Conservation (phyloP, 116 monocot genomes). For the Papilionanthe hybrid region DNA sequence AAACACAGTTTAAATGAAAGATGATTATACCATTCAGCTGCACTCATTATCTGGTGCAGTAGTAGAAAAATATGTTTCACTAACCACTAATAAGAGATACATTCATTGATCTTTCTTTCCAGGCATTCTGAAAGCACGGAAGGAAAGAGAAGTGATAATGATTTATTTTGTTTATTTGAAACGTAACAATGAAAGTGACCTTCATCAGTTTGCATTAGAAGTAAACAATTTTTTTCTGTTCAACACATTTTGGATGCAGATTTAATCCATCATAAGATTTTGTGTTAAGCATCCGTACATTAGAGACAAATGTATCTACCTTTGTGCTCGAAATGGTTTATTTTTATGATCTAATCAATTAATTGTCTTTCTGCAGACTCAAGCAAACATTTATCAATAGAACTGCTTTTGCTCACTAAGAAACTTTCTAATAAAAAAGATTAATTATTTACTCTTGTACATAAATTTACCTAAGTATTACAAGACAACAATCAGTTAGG, state of each 20-base stretch:
- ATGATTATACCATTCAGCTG: neutral
- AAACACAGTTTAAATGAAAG: conserved; percentile 3
- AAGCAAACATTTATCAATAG: neutral
- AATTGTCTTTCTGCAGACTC: neutral
- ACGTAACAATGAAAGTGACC: neutral
- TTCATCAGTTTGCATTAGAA: neutral
- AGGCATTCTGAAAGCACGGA: neutral
- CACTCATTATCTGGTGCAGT: neutral
- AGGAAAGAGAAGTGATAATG: neutral
- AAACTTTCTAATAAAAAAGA: neutral
- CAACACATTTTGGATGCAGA: neutral
- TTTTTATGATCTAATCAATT: neutral
- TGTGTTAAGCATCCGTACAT: neutral
- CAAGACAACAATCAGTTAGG: neutral
- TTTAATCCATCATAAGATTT: neutral
- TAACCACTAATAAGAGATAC: neutral
- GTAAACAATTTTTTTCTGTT: neutral
- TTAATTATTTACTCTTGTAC: neutral
- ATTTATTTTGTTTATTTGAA: neutral
- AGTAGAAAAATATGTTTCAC: too few species aligned
- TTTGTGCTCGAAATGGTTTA: neutral
- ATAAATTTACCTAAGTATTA: neutral
- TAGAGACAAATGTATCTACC: neutral
- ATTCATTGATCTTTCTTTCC: neutral
- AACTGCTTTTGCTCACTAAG: neutral